Evolutionary conservation across 371 early-diverging fungal species (phyloP).

Genomic region (Apophysomyces sp.): DNA sequence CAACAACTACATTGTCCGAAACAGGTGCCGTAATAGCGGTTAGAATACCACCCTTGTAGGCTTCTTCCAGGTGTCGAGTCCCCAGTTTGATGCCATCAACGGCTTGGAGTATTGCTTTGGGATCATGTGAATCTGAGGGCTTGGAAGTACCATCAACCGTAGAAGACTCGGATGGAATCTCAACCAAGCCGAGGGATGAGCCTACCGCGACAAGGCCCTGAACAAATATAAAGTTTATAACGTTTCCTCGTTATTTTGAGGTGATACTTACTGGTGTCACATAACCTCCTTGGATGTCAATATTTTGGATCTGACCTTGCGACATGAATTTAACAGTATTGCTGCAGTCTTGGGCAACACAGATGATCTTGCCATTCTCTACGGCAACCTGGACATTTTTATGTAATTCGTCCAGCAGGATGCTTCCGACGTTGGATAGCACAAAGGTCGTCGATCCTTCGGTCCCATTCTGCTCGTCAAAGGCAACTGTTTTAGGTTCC

Average conservation of each 20-base stretch:
- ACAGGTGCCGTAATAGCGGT: constrained; percentile 55
- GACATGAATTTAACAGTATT: background rate
- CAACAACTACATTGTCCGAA: constrained; percentile 39
- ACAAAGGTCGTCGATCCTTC: constrained; percentile 15
- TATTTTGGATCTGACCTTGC: background rate
- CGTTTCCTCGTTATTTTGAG: background rate
- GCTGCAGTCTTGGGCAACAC: constrained; percentile 36
- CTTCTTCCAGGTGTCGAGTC: constrained; percentile 55
- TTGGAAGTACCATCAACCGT: constrained; percentile 54
- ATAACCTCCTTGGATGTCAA: constrained; percentile 39
- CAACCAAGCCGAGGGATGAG: constrained; percentile 56
- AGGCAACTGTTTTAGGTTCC: background rate
- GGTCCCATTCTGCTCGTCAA: background rate
- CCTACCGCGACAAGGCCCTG: constrained; percentile 52
- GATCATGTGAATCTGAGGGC: constrained; percentile 19
- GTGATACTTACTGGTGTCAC: constrained; percentile 33
- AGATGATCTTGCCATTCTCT: constrained; percentile 44
- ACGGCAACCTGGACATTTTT: constrained; percentile 30
- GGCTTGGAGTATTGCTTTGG: constrained; percentile 39
- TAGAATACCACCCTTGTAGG: constrained; percentile 64
- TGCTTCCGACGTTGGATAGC: constrained; percentile 37
- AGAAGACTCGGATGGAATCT: constrained; percentile 52
- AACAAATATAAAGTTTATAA: background rate
- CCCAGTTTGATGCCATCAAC: constrained; percentile 63
- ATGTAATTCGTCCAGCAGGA: constrained; percentile 18